Conservation (phyloP, 176 grass and related monocot species). For the Sorghum bicolor region DNA sequence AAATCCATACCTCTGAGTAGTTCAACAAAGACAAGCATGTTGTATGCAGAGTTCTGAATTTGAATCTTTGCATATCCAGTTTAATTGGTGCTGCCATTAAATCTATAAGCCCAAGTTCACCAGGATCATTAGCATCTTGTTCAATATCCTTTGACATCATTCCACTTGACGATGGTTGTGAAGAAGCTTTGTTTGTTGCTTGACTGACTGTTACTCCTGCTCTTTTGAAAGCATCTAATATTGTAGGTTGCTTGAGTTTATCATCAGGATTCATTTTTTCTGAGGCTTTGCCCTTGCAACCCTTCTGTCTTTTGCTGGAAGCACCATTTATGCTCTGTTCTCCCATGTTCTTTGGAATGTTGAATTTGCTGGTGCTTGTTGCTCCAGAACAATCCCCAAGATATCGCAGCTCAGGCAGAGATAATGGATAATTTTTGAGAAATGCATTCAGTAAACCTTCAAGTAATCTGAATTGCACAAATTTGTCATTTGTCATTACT, state of each 20-base stretch:
- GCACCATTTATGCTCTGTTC: slow-evolving; percentile 25
- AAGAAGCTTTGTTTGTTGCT: slow-evolving; percentile 54
- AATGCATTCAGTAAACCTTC: slow-evolving; percentile 66
- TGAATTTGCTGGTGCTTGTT: slow-evolving; percentile 42
- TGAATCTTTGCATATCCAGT: slow-evolving; percentile 78
- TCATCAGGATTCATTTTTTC: slow-evolving; percentile 51
- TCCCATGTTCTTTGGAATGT: slow-evolving; percentile 51
- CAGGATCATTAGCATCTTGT: slow-evolving; percentile 37
- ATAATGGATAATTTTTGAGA: slow-evolving; percentile 59
- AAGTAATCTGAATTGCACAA: slow-evolving; percentile 60
- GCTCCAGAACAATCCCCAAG: slow-evolving; percentile 46
- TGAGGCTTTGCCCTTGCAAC: slow-evolving; percentile 41
- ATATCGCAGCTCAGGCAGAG: slow-evolving; percentile 68
- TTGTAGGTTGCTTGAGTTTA: slow-evolving; percentile 67
- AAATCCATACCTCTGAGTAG: slow-evolving; percentile 64
- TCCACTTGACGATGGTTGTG: slow-evolving; percentile 40
- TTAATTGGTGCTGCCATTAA: slow-evolving; percentile 53
- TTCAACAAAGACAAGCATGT: slow-evolving; percentile 65
- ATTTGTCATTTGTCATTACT: slow-evolving; percentile 1
- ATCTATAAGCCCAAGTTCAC: slow-evolving; percentile 67
- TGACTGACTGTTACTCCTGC: slow-evolving; percentile 63
- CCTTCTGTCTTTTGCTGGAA: slow-evolving; percentile 59
- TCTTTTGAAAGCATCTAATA: slow-evolving; percentile 78
- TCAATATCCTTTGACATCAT: slow-evolving; percentile 37
- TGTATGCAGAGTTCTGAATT: slow-evolving; percentile 77